A percentile compares a stretch with the other conserved stretches of the same genome.
Conservation (phyloP, 345 rosid species). For the Populus deltoides region DNA sequence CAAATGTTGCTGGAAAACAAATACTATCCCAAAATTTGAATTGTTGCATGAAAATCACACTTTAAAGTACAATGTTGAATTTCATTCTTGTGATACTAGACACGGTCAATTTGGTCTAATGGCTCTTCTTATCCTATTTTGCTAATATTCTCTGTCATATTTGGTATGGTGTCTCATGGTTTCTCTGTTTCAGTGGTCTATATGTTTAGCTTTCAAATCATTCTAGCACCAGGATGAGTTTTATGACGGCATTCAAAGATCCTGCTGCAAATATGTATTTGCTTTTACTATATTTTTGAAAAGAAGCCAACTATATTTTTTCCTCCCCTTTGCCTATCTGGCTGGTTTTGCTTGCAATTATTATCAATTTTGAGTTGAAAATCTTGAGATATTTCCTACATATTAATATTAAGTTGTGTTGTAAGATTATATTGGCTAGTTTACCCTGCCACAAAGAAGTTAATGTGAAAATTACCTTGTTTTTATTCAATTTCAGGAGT, state of each 20-base stretch:
- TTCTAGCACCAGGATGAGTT: neutral
- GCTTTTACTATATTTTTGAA: neutral
- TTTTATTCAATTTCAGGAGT: constrained; percentile 32
- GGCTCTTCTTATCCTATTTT: neutral
- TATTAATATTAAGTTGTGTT: neutral
- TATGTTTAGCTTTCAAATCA: neutral
- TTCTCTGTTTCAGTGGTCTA: neutral
- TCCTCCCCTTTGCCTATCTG: neutral
- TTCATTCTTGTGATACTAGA: neutral
- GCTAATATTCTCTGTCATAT: neutral
- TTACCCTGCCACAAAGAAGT: neutral
- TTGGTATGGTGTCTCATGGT: neutral
- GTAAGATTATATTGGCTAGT: neutral
- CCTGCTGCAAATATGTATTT: neutral
- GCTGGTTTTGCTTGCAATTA: neutral
- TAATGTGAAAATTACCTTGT: neutral
- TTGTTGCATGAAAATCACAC: neutral
- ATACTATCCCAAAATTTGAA: neutral
- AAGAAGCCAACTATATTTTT: neutral
- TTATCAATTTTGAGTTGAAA: neutral
- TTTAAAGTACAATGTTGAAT: neutral
- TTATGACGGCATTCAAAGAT: neutral
- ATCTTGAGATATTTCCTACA: neutral
- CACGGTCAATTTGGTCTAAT: neutral
- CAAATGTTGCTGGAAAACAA: neutral